Base-by-base conservation (phyloP, 1,139 yeast genomes). In the Saccharomycopsis phalli region DNA sequence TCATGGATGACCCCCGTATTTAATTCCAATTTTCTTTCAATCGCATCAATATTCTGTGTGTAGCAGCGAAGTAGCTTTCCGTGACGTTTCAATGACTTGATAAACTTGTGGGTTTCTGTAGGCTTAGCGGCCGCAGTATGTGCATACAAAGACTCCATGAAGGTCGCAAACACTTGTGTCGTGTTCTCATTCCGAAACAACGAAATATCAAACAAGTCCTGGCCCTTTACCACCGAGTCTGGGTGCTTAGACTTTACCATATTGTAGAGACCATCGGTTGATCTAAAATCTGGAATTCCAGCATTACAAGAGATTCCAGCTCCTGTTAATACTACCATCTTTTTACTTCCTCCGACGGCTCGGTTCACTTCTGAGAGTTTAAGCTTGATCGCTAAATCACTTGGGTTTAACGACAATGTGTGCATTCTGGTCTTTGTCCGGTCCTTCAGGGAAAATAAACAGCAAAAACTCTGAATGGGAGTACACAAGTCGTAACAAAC, bases 261-360 rank as follows among this genome's bases (percentile, higher is more conserved):
- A 48, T 81, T 76, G 62, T 88, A 88, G 19, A 88, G 68, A 2
- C 97, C 97, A 50, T 81, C 76, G 14, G 77, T 66, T 2, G 94
- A 82, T 45, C 97, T 69, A 58, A 88, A 88, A 58, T 88, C 97
- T 1, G 97, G 97, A 42, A 88, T 88, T 0, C 97, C 97, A 1
- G 97, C 96, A 57, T 83, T 86, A 57, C 96, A 86, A 20, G 95
- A 84, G 45, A 88, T 84, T 1, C 97, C 97, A 1, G 97, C 97
- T 6, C 97, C 96, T 0, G 96, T 86, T 42, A 87, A 59, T 6
- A 79, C 68, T 10, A 79, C 64, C 34, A 78, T 63, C 53, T 69
- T 74, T 47, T 68, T 68, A 37, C 65, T 53, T 38, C 53, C 52
- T 22, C 47, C 48, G 26, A 59, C 42, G 21, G 49, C 36, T 34